Evolutionary conservation across 148 eudicot species (phyloP), one percentile per base, ranked within the genome.

Genomic region (Chenopodium formosanum): DNA sequence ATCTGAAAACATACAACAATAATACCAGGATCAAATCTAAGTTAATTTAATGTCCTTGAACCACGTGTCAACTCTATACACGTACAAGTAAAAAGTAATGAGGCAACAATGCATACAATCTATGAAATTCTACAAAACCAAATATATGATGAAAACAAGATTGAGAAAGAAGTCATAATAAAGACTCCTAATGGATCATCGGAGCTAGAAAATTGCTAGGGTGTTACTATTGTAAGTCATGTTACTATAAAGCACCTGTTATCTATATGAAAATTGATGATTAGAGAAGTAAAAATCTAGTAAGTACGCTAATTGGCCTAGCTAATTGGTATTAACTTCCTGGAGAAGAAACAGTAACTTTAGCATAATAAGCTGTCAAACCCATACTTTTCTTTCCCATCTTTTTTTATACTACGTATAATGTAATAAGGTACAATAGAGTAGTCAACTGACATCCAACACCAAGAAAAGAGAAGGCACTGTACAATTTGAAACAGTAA

Each of bases 1-100:
- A 86, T 94, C 98, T 94, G 76, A 13, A 79, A 76, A 14, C 37
- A 79, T 53, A 56, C 19, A 56, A 17, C 2, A 13, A 56, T 56
- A 56, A 14, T 14, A 17, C 62, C 22, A 48, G 23, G 17, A 20
- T 27, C 50, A 17, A 31, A 22, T 22, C 9, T 12, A 79, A 44
- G 48, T 34, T 7, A 74, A 32, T 74, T 40, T 29, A 40, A 56
- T 16, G 37, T 65, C 22, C 12, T 48, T 58, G 8, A 53, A 58
- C 20, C 53, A 27, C 2, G 34, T 22, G 22, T 71, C 73, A 82
- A 53, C 7, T 77, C 13, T 10, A 20, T 46, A 46, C 66, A 56
- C 44, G 44, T 40, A 6, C 9, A 7, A 29, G 22, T 19, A 10
- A 4, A 19, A 75, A 13, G 25, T 2, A 74, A 74, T 17, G 29